Percentiles rank a stretch among this genome's conserved stretches.
phyloP scores from a whole-genome alignment of 306 rosid genomes.

The Vigna trinervia region DNA sequence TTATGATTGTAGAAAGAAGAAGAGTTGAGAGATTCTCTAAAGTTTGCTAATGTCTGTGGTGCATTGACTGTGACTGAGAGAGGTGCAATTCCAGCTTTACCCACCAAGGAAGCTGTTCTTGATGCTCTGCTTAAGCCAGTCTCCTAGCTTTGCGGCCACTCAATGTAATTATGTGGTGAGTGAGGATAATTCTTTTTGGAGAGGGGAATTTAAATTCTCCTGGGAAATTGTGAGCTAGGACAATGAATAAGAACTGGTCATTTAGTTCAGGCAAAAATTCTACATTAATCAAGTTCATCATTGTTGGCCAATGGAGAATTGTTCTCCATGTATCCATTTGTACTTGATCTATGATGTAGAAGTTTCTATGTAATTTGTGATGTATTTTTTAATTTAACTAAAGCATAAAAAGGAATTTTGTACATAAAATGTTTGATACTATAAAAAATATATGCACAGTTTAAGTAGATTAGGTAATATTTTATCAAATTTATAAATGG shows the following conservation, averaged over 20 bases:
- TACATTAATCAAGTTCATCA: neutral
- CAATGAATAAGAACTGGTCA: conserved; percentile 38
- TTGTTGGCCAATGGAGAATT: conserved; percentile 13
- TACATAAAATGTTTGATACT: too few species aligned
- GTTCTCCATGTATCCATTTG: conserved; percentile 18
- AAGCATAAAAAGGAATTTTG: too few species aligned
- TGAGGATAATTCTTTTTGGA: conserved; percentile 18
- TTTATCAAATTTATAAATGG: too few species aligned
- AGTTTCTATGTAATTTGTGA: too few species aligned
- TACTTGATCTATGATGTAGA: neutral
- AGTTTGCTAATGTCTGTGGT: conserved; percentile 94
- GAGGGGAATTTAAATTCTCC: conserved; percentile 8
- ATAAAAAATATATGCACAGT: too few species aligned
- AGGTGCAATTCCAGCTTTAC: conserved; percentile 98
- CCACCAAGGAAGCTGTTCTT: conserved; percentile 76
- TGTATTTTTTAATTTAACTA: too few species aligned
- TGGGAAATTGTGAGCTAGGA: conserved; percentile 36
- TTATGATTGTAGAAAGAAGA: conserved; percentile 66
- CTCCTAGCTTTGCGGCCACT: conserved; percentile 40
- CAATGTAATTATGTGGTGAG: conserved; percentile 13
- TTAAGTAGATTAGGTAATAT: too few species aligned
- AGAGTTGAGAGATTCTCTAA: conserved; percentile 78
- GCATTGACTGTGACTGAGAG: conserved; percentile 90
- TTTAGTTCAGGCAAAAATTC: conserved; percentile 33
- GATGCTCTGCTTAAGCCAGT: conserved; percentile 65